Evolutionary conservation across 305 asterid genomes (phyloP).

Genomic region (Rubia balearica): DNA sequence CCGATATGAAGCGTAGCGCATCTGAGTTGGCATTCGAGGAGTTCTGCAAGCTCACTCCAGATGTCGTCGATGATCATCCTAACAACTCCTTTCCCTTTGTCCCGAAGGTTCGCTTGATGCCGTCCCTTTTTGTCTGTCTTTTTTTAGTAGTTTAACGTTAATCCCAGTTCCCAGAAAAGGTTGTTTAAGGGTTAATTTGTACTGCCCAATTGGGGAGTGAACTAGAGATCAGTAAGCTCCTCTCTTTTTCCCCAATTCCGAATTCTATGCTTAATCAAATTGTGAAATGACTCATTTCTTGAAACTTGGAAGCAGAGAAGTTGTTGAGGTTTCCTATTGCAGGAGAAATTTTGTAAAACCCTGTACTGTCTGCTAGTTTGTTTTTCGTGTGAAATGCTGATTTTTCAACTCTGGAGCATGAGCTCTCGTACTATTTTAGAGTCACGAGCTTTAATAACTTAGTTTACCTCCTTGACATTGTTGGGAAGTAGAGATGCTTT

Average conservation of each 20-base stretch:
- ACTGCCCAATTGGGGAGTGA: neutral
- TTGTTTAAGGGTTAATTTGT: neutral
- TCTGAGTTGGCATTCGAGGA: constrained; percentile 50
- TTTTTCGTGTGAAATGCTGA: neutral
- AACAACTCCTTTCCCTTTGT: constrained; percentile 11
- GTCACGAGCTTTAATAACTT: neutral
- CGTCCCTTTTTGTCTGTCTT: too few relatives aligned
- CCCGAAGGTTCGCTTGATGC: constrained; percentile 7
- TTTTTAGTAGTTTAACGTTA: neutral
- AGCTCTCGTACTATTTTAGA: too few relatives aligned
- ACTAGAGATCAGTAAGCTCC: neutral
- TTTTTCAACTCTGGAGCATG: neutral
- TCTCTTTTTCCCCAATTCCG: neutral
- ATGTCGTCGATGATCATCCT: constrained; percentile 21
- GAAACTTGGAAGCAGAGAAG: neutral
- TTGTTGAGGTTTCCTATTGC: neutral
- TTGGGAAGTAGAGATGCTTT: neutral
- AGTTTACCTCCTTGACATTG: neutral
- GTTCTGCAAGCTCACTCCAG: constrained; percentile 23
- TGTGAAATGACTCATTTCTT: neutral
- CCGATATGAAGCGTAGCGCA: constrained; percentile 50
- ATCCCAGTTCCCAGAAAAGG: neutral
- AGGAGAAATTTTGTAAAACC: too few relatives aligned
- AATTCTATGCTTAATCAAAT: neutral
- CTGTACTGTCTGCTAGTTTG: neutral